Percentiles rank a stretch among this genome's conserved stretches.
Evolutionary conservation across 495 filamentous ascomycete genomes (phyloP).

Genomic region (Annulohypoxylon bovei): DNA sequence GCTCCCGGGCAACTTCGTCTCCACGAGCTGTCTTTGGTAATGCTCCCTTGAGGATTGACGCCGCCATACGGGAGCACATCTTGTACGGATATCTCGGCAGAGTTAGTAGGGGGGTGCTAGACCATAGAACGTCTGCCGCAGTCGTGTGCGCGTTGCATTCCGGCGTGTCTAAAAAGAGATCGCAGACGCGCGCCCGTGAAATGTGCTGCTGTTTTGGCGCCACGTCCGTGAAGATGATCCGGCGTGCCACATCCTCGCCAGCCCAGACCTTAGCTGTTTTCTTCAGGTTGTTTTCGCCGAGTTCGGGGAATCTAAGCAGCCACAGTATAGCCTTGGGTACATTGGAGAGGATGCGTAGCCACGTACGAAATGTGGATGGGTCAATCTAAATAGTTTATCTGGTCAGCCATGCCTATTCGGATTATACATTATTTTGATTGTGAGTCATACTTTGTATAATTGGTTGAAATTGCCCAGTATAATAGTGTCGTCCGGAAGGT

Average conservation of each 20-base stretch:
- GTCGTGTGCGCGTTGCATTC: constrained; percentile 99
- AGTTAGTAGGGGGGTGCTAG: constrained; percentile 90
- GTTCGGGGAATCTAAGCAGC: constrained; percentile 95
- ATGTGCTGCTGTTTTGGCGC: constrained; percentile 97
- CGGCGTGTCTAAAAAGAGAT: constrained; percentile 95
- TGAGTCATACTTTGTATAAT: constrained; percentile 85
- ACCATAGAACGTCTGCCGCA: constrained; percentile 95
- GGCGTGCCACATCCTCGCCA: constrained; percentile 83
- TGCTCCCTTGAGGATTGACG: constrained; percentile 89
- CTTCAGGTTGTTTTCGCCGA: constrained; percentile 86
- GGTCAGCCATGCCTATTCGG: background rate
- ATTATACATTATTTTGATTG: background rate
- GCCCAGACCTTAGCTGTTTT: constrained; percentile 86
- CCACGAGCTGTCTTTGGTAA: constrained; percentile 76
- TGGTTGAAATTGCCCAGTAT: constrained; percentile 99
- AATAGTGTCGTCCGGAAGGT: constrained; percentile 81
- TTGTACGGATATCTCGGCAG: constrained; percentile 96
- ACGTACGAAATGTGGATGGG: constrained; percentile 94
- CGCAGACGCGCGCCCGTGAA: constrained; percentile 86
- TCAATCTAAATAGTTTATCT: constrained; percentile 74
- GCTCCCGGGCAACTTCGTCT: constrained; percentile 71
- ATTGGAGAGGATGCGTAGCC: constrained; percentile 90
- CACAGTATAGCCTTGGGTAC: constrained; percentile 92
- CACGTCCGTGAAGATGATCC: constrained; percentile 95
- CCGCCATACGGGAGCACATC: constrained; percentile 99